Evolutionary conservation across 148 eudicot genomes (phyloP), one percentile per base, ranked within the genome.

Genomic region (Heliamphora exappendiculata): DNA sequence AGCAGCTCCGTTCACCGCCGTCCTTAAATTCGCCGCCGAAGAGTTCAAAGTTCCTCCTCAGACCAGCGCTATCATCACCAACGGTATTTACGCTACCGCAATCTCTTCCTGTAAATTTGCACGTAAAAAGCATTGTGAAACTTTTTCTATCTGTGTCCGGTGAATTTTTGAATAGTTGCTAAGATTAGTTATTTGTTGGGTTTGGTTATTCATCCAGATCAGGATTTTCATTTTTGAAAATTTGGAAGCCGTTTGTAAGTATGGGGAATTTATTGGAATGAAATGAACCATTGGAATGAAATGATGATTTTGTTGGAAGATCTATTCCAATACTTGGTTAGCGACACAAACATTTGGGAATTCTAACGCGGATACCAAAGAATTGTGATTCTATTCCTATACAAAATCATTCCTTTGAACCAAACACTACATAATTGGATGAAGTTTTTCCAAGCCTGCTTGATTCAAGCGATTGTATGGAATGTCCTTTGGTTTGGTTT

Each of bases 41-140:
- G 99, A 95, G 84, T 95, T 95, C 76, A 95, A 95, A 79, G 99
- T 95, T 36, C 99, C 99, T 80, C 97, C 99, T 9, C 99, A 95
- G 75, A 95, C 99, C 75, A 92, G 97, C 81, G 99, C 97, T 20
- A 92, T 95, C 78, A 95, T 95, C 86, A 95, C 99, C 74, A 93
- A 92, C 67, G 97, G 97, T 93, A 85, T 0, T 24, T 33, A 1
- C 20, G 3, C 12, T 44, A 14, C n/a, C n/a, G 24, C 17, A 29
- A 8, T 22, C 12, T 11, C 31, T 37, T 5, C 29, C 31, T 33
- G 4, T 4, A 19, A 31, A 1, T 36, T 33, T 64, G 11, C 44
- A 36, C 36, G 44, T 34, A 6, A 17, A 20, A 29, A 59, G 22
- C 36, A 8, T 5, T 59, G 14, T 29, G 65, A 59, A 59, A 11